These are phyloP conservation scores for Schizosaccharomyces cryophilus DNA, from an alignment of 805 yeast genomes.

Conservation along the genomic window DNA sequence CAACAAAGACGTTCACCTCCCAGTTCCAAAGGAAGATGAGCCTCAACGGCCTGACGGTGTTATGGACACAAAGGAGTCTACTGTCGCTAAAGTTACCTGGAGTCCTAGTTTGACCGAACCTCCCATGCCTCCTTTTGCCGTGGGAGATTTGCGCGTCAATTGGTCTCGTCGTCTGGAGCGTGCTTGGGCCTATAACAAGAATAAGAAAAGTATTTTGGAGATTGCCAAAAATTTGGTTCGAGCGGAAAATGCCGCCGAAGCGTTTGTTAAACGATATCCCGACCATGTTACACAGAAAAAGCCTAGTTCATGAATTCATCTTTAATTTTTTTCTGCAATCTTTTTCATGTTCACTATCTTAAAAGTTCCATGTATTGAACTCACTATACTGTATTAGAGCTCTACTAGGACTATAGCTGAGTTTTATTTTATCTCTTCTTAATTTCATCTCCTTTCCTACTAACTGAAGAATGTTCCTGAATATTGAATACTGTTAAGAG, in stretches of 20 bases:
- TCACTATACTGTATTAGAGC: too few relatives aligned
- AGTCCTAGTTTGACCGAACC: neutral
- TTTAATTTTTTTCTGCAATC: too few relatives aligned
- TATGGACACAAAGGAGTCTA: neutral
- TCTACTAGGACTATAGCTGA: too few relatives aligned
- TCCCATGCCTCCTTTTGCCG: neutral
- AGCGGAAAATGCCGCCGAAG: neutral
- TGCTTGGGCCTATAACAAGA: neutral
- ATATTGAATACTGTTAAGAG: too few relatives aligned
- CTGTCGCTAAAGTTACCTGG: neutral
- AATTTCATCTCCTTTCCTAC: too few relatives aligned
- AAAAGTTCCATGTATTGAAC: too few relatives aligned
- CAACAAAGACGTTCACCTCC: neutral
- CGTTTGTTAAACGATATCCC: neutral
- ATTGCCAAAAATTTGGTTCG: neutral
- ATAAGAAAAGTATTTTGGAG: neutral
- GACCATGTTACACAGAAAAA: too few relatives aligned
- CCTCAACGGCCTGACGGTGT: neutral
- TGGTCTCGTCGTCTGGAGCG: neutral
- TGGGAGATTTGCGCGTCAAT: neutral
- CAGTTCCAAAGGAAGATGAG: neutral
- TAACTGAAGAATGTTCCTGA: too few relatives aligned
- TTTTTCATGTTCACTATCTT: too few relatives aligned
- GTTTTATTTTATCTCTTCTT: too few relatives aligned
- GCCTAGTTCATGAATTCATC: too few relatives aligned